These are phyloP conservation scores for Dacryopinax primogenitus DNA, from an alignment of 768 basidiomycete genomes.

Conservation along the genomic window DNA sequence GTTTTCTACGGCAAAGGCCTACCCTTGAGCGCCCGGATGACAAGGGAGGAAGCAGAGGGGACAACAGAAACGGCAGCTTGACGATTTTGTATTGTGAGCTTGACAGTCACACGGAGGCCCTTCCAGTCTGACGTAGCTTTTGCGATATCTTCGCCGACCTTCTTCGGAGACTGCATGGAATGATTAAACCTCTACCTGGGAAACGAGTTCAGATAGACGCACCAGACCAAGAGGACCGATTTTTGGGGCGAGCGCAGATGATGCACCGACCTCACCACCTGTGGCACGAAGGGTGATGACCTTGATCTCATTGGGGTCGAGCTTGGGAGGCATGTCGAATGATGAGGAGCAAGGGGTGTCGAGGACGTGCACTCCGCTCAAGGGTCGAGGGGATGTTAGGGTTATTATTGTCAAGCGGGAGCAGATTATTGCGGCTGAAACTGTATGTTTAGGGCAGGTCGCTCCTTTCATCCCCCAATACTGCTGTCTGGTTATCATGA, in stretches of 20 bases:
- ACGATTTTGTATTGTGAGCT: conserved; percentile 99
- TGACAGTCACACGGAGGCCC: conserved; percentile 97
- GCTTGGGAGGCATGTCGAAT: conserved; percentile 29
- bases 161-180: conserved; percentile 79
- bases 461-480: no score
- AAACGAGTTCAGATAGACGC: conserved; percentile 28
- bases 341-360: neutral
- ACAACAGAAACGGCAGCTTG: conserved; percentile 96
- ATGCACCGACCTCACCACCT: conserved; percentile 98
- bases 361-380: neutral
- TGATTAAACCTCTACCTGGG: neutral
- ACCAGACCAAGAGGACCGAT: conserved; percentile 99
- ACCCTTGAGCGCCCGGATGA: conserved; percentile 98
- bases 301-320: conserved; percentile 94
- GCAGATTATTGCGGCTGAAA: neutral
- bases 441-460: neutral
- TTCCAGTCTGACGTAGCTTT: conserved; percentile 98
- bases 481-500: no score
- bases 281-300: conserved; percentile 97
- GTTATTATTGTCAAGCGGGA: neutral
- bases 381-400: neutral
- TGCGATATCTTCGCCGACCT: conserved; percentile 99
- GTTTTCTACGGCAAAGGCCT: conserved; percentile 19
- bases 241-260: conserved; percentile 96
- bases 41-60: conserved; percentile 90